Evolutionary conservation across 2,329 filamentous ascomycete species (phyloP), one percentile per base, ranked within the genome.

Genomic region (Orbilia ellipsospora): DNA sequence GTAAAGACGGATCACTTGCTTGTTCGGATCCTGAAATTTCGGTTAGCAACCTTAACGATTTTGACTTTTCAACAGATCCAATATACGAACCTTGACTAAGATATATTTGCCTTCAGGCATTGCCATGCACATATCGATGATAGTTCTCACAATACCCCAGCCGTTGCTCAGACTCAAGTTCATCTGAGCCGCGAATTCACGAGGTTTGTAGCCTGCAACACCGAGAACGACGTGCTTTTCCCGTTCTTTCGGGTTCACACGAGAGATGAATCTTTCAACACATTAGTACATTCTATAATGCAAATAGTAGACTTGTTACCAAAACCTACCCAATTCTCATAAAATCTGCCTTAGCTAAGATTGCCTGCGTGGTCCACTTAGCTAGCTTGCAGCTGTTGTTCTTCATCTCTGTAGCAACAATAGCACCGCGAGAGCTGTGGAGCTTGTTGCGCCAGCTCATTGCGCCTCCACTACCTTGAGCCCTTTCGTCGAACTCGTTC

Each of bases 351-450:
- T 94, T 94, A 82, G 94, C 94, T 72, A 99, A 89, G 81, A 99
- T 97, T 81, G 91, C 92, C 87, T 99, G 95, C 51, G 94, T 93
- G 36, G 95, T 97, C 95, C 95, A 99, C 83, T 95, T 88, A 72
- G 95, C 95, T 77, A 99, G 90, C 87, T 99, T 99, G 91, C 93
- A 96, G 82, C 90, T 93, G 88, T 99, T 99, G 89, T 99, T 99
- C 92, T 99, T 99, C 95, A 99, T 99, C 86, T 99, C 95, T 12
- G 95, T 99, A 18, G 95, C 95, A 26, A 99, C 92, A 51, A 99
- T 94, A 69, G 95, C 95, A 89, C 95, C 95, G 81, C 95, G 91
- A 86, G 97, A 94, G 80, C 90, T 93, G 78, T 92, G 91, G 75
- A 99, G 88, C 88, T 99, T 99, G 79, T 90, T 91, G 82, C 95